Conservation (phyloP, 73 alveolate genomes). For the Durusdinium trenchii region DNA sequence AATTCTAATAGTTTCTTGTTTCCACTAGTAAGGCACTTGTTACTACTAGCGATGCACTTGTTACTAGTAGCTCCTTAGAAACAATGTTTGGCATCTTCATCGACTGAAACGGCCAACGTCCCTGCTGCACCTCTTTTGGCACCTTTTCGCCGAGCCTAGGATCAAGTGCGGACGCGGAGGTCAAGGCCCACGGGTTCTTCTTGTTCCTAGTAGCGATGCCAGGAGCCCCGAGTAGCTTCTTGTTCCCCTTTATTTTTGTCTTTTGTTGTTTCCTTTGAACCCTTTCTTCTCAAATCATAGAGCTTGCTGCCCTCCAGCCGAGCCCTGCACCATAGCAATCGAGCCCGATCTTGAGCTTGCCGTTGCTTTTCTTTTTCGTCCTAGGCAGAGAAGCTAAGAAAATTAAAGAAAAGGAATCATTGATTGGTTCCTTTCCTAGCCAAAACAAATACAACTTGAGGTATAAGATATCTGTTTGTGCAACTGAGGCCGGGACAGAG, state of each 20-base stretch:
- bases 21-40: too few relatives aligned
- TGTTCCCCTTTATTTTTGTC: too few relatives aligned
- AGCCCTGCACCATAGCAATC: conserved; percentile 27
- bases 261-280: neutral
- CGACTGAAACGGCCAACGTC: neutral
- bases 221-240: too few relatives aligned
- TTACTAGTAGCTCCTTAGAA: too few relatives aligned
- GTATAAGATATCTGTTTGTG: too few relatives aligned
- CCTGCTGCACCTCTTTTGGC: conserved; percentile 45
- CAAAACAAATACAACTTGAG: neutral
- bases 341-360: conserved; percentile 77
- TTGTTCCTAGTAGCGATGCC: too few relatives aligned
- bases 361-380: conserved; percentile 86
- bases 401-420: too few relatives aligned
- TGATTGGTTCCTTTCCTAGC: too few relatives aligned
- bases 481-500: conserved; percentile 19
- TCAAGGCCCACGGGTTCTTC: neutral
- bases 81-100: too few relatives aligned
- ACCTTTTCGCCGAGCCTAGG: conserved; percentile 75
- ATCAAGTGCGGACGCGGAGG: neutral
- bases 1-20: too few relatives aligned
- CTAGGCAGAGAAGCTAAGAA: neutral
- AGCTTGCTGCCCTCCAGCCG: neutral
- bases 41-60: too few relatives aligned
- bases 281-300: neutral